Evolutionary conservation across 2,329 filamentous ascomycete genomes (phyloP), one percentile per base, ranked within the genome.

Genomic region (Botrytis fragariae): DNA sequence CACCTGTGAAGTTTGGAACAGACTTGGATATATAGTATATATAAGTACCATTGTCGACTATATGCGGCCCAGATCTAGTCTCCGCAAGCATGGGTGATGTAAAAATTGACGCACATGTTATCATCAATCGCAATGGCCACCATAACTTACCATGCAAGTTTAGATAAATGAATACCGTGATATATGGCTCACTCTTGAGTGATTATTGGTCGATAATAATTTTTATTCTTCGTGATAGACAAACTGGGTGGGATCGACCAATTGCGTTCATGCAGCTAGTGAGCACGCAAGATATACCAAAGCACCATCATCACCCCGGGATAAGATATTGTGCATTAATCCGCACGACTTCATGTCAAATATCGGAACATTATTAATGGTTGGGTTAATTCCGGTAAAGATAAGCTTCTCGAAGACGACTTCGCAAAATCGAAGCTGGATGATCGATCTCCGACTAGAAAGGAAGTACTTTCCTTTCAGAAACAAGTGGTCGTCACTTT

Each of bases 241-340:
- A 37, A 37, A 48, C 25, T 67, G 45, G 35, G 35, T 54, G 32
- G 14, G 45, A 67, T 67, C 45, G 45, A 14, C 45, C 45, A 39
- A 51, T 65, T 39, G 64, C 45, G 32, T 54, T 57, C 37, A 54
- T 67, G 64, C 45, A 29, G 32, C 45, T 67, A 54, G 25, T 8
- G 25, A 51, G 45, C 44, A 67, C 45, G 64, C 64, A 51, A 54
- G 44, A 65, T 67, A 18, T 67, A 67, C 45, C 64, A 54, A 67
- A 54, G 64, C 64, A 54, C 45, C 64, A 67, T 14, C 42, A 65
- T 25, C 44, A 65, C 22, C 14, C 64, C 64, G 32, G 44, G 25
- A 42, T 29, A 54, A 16, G n/a, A 54, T 48, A n/a, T 54, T 25
- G 25, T 54, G 48, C 18, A 22, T 12, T 9, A 67, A 51, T 48